Base-by-base conservation (phyloP, 192 early-diverging fungal species). In the Diversispora eburnea region DNA sequence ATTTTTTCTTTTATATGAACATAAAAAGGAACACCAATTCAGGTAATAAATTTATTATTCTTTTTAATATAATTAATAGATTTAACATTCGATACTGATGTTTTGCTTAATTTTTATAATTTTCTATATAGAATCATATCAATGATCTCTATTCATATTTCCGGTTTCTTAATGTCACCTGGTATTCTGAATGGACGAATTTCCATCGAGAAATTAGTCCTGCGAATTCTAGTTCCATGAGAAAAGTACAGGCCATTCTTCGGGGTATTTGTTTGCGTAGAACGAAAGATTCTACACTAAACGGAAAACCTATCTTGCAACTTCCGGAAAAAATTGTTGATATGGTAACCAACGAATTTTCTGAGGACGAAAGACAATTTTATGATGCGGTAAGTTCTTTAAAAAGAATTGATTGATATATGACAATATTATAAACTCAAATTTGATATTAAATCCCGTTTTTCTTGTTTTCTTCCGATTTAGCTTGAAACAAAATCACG, bases 121-220 rank as follows among this genome's bases (percentile, higher is more conserved):
- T 45, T 39, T 46, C 8, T 81, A 79, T 70, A 47, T 79, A 79
- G 46, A 66, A 63, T 68, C 42, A 77, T 54, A 75, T 92, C 3
- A 86, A 88, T 22, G 92, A 94, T 59, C 60, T 92, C 3, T 94
- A 86, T 70, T 83, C 88, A n/a, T 73, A 91, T 9, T 70, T 93
- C 10, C 83, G 85, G 0, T 93, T 93, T 59, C 78, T 94, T 13
- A 73, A 78, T n/a, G 81, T 93, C 48, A 72, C 85, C 39, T 84
- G 84, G 1, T 87, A 85, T 68, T 81, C 82, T 33, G 76, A 88
- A 1, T 85, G 78, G 71, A 22, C 47, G 25, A 75, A 76, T 10
- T 90, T 90, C 76, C 80, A 77, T 47, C 70, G 8, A 79, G 22
- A 66, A 57, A 8, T 81, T 77, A 43, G 70, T 57, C 17, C 43